Evolutionary conservation across 441 rosid species (phyloP).

Genomic region (Euphorbia schlechtendalii): DNA sequence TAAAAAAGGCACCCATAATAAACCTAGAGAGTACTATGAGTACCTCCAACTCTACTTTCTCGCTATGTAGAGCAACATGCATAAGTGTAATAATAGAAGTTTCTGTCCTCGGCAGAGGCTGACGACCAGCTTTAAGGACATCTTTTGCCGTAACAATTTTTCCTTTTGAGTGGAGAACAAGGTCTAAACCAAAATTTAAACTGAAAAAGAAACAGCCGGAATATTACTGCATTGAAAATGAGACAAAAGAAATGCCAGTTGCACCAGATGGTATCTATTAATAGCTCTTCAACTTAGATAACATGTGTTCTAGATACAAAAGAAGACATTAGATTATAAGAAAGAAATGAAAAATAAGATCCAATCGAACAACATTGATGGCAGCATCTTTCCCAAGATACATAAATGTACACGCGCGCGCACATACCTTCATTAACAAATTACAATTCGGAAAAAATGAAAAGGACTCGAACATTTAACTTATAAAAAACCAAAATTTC

Average conservation of each 20-base stretch:
- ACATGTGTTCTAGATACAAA: background rate
- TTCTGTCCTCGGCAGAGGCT: slow-evolving; percentile 64
- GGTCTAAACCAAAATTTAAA: slow-evolving; percentile 65
- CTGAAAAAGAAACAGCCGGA: slow-evolving; percentile 27
- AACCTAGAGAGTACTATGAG: slow-evolving; percentile 7
- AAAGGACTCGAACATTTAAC: background rate
- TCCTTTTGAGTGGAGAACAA: slow-evolving; percentile 65
- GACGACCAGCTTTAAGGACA: slow-evolving; percentile 75
- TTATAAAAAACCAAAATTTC: background rate
- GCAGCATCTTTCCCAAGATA: background rate
- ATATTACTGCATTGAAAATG: background rate
- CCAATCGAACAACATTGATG: background rate
- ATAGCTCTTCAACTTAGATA: background rate
- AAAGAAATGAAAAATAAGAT: background rate
- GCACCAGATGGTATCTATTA: background rate
- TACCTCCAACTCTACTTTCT: slow-evolving; percentile 87
- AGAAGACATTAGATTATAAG: background rate
- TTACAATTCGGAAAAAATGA: background rate
- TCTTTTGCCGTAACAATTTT: slow-evolving; percentile 69
- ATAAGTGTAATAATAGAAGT: slow-evolving; percentile 75
- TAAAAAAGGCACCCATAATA: background rate
- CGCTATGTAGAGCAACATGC: slow-evolving; percentile 93
- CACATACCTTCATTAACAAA: background rate
- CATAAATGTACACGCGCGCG: background rate
- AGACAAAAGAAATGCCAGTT: background rate